phyloP scores from a whole-genome alignment of 1,139 yeast genomes.

The Oligophagozyma castellii region DNA sequence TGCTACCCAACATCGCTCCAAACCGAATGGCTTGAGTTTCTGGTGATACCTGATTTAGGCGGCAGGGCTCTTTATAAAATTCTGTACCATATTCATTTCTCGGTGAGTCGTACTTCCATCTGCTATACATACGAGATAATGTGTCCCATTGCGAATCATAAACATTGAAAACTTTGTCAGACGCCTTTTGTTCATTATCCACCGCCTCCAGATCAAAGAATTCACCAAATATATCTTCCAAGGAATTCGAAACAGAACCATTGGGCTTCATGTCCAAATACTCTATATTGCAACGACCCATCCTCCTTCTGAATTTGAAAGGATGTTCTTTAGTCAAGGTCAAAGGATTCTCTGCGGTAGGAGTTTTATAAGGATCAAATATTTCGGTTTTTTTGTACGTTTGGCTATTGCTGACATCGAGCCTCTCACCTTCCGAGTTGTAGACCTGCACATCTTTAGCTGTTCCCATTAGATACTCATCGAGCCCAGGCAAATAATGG shows the following conservation, averaged over 20 bases:
- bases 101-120: constrained; percentile 70
- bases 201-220: constrained; percentile 20
- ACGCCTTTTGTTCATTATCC: constrained; percentile 13
- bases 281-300: constrained; percentile 56
- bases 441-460: constrained; percentile 12
- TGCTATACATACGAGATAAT: constrained; percentile 44
- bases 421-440: constrained; percentile 18
- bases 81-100: constrained; percentile 38
- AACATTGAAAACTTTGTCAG: constrained; percentile 27
- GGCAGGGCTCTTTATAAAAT: constrained; percentile 49
- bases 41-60: constrained; percentile 67
- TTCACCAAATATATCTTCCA: constrained; percentile 16
- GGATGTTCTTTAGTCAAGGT: constrained; percentile 35
- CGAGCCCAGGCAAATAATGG: constrained; percentile 29
- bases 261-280: constrained; percentile 54
- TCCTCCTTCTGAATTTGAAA: constrained; percentile 57
- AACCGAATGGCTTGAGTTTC: constrained; percentile 84
- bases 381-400: constrained; percentile 19
- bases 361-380: constrained; percentile 19
- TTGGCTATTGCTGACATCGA: constrained; percentile 6
- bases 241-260: constrained; percentile 22
- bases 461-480: constrained; percentile 17
- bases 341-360: constrained; percentile 19
- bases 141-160: constrained; percentile 46
- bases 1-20: constrained; percentile 80